Base-by-base conservation (phyloP, 1,284 basidiomycete species). In the Fistulina hepatica region DNA sequence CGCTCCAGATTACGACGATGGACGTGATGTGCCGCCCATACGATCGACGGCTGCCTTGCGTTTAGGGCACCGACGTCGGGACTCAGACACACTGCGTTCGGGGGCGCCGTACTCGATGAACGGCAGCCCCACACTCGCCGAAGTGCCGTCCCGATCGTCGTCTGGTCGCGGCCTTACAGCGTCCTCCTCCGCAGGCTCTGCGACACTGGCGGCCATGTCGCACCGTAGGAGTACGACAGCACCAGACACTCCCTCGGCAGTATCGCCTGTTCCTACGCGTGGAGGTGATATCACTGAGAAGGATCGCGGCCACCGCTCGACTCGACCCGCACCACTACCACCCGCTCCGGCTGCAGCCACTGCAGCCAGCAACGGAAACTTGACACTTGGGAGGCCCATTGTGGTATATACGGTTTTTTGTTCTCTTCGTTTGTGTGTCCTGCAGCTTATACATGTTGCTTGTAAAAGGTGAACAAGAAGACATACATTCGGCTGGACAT, bases 401-500 rank as follows among this genome's bases (percentile, higher is more conserved):
- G 21, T 48, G 7, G 38, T 39, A 21, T 33, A 40, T 32, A n/a
- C n/a, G n/a, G n/a, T n/a, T n/a, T n/a, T n/a, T n/a, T n/a, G n/a
- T n/a, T n/a, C n/a, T 16, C 12, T 13, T 6, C 40, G 34, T 45
- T 41, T 42, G 22, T 23, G 33, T 23, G n/a, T 37, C 16, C 13
- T 24, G 2, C 36, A 25, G 28, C 4, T 33, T 11, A 30, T 34
- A 10, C 17, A 15, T 12, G 20, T 20, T 37, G 17, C 33, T n/a
- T n/a, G n/a, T n/a, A n/a, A n/a, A 16, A 76, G 76, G 80, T 91
- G 20, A 94, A 94, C 61, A 83, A 78, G 52, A 80, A 77, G 49
- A 59, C 69, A 0, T 95, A 94, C 48, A 76, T 79, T 16, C 77
- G 88, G 2, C 67, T 93, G 2, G 88, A 92, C 46, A 64, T 90